Evolutionary conservation across 179 eudicot species (phyloP), one percentile per base, ranked within the genome.

Genomic region (Sideroxylon spinosum): DNA sequence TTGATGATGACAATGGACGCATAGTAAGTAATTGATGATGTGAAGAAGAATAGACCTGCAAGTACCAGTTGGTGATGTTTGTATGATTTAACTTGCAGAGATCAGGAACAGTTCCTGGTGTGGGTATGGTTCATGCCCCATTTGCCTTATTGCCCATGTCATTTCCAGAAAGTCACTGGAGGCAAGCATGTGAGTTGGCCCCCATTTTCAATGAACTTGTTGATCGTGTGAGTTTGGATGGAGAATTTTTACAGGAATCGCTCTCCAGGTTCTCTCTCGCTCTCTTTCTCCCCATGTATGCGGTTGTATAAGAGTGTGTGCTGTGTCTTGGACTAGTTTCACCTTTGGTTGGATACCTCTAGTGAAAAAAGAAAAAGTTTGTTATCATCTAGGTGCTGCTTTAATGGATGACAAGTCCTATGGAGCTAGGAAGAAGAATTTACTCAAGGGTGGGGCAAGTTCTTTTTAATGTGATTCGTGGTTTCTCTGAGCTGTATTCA

Each of bases 181-280:
- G 61, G 52, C 93, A 93, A 86, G 99, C 98, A 60, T 90, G 96
- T 78, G 96, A 90, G 78, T 79, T 96, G 84, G 96, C 99, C 56
- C 97, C 99, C 29, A 86, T 96, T 71, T 94, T 96, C 81, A 96
- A 94, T 85, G 99, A 94, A 77, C 90, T 96, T 20, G 88, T 90
- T 66, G 98, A 96, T 78, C 96, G 98, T 49, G 96, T 96, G 55
- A 96, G 99, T 88, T 86, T 93, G 92, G 98, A 96, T 85, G 89
- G 86, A 14, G 82, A 89, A 71, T 96, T 96, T 81, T 81, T 96
- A 57, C 98, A 94, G 80, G 92, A 94, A 9, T 89, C 98, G 10
- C 91, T 95, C 26, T 91, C 98, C 78, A 95, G 99, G 99, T 94
- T 81, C 52, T 79, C 53, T 22, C 80, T 65, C 83, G 9, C 64